Percentiles rank a stretch among this genome's conserved stretches.
Evolutionary conservation across 2,329 filamentous ascomycete genomes (phyloP).

Genomic region (Cercospora sojina): DNA sequence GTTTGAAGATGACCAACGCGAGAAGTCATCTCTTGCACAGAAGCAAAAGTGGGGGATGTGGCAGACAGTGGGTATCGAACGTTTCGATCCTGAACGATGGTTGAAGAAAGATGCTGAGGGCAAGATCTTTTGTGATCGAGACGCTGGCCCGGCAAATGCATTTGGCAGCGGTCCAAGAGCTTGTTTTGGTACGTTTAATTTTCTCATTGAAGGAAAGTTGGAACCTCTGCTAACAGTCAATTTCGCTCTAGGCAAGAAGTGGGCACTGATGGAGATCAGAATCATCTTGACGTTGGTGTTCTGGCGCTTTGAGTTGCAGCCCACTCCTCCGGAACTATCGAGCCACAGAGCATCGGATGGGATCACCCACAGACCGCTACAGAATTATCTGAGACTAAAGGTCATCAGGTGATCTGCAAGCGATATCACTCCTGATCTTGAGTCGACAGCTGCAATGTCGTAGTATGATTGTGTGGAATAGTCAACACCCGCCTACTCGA

Average conservation of each 20-base stretch:
- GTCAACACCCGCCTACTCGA: background rate
- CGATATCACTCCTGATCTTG: background rate
- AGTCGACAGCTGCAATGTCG: background rate
- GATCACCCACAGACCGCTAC: constrained; percentile 34
- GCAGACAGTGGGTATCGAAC: background rate
- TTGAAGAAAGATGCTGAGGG: constrained; percentile 1
- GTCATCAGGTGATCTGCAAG: background rate
- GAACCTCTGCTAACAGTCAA: constrained; percentile 15
- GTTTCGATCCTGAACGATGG: constrained; percentile 10
- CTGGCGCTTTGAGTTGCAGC: constrained; percentile 32
- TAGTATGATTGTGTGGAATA: too few species aligned
- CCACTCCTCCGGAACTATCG: constrained; percentile 27
- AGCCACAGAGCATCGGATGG: constrained; percentile 30
- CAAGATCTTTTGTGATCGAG: background rate
- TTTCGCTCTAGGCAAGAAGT: constrained; percentile 4
- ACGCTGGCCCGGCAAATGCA: background rate
- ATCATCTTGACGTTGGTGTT: constrained; percentile 10
- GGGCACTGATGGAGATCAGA: constrained; percentile 11
- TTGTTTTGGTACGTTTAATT: constrained; percentile 27
- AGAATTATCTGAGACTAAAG: constrained; percentile 31
- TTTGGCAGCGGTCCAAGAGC: constrained; percentile 14
- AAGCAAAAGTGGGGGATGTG: constrained; percentile 9
- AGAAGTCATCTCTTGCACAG: background rate
- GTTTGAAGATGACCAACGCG: background rate
- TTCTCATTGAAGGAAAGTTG: constrained; percentile 29